A percentile compares a stretch with the other conserved stretches of the same genome.
These are phyloP conservation scores for Verticillium nubilum DNA, from an alignment of 2,329 filamentous ascomycete species.

Conservation along the genomic window DNA sequence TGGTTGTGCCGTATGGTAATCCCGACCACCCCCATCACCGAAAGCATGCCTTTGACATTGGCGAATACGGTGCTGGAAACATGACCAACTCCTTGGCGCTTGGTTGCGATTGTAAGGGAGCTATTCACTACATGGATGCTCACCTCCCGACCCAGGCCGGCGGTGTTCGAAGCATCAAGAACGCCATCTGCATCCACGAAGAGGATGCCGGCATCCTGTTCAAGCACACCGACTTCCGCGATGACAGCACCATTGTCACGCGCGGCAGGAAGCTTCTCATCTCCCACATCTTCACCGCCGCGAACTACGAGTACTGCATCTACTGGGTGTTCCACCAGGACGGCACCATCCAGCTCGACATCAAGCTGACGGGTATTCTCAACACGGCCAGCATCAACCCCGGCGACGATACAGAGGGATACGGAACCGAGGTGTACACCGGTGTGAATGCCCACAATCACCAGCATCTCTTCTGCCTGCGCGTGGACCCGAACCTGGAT, in stretches of 20 bases:
- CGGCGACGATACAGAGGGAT: slow-evolving; percentile 42
- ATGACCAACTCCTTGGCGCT: slow-evolving; percentile 59
- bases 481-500: slow-evolving; percentile 57
- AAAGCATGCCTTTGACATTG: slow-evolving; percentile 64
- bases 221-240: slow-evolving; percentile 72
- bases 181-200: slow-evolving; percentile 72
- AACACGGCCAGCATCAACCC: slow-evolving; percentile 49
- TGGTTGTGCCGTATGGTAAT: slow-evolving; percentile 58
- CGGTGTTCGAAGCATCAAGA: slow-evolving; percentile 64
- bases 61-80: slow-evolving; percentile 58
- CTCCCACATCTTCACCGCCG: slow-evolving; percentile 69
- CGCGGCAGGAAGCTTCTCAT: slow-evolving; percentile 68
- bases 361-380: slow-evolving; percentile 49
- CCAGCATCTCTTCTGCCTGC: slow-evolving; percentile 70
- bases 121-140: slow-evolving; percentile 48
- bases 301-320: slow-evolving; percentile 68
- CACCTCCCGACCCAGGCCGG: slow-evolving; percentile 67
- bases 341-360: slow-evolving; percentile 59
- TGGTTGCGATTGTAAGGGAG: slow-evolving; percentile 64
- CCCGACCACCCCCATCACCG: slow-evolving; percentile 56
- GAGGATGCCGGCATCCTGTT: slow-evolving; percentile 70
- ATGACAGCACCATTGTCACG: slow-evolving; percentile 64
- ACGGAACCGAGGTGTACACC: slow-evolving; percentile 44
- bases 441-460: slow-evolving; percentile 51
- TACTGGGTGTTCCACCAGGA: slow-evolving; percentile 38